Conservation (phyloP, 83 land plant genomes). For the Isoetes engelmannii region DNA sequence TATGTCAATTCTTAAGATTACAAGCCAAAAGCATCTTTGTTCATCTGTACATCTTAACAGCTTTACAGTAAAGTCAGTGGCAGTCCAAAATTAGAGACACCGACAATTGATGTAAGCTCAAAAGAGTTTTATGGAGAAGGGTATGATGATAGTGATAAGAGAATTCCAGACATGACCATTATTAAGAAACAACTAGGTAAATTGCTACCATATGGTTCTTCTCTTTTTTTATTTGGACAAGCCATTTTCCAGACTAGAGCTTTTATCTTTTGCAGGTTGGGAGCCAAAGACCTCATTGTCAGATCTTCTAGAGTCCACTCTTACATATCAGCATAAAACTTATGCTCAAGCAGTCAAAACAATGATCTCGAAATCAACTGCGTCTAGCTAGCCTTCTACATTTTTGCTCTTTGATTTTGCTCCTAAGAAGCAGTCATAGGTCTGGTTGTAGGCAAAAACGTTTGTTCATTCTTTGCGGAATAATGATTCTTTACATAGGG, state of each 20-base stretch:
- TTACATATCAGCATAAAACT: slow-evolving; percentile 88
- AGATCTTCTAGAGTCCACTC: slow-evolving; percentile 81
- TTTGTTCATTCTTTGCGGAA: too few relatives aligned
- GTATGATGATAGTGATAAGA: slow-evolving; percentile 94
- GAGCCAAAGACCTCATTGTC: slow-evolving; percentile 84
- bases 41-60: slow-evolving; percentile 24
- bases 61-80: slow-evolving; percentile 76
- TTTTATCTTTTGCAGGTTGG: slow-evolving; percentile 53
- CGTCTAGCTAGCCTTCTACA: background rate
- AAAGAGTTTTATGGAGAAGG: slow-evolving; percentile 95
- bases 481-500: too few relatives aligned
- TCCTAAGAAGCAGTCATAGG: too few relatives aligned
- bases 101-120: slow-evolving; percentile 80
- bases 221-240: background rate
- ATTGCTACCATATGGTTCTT: background rate
- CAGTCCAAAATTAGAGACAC: slow-evolving; percentile 39
- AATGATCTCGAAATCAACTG: slow-evolving; percentile 49
- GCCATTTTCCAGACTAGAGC: background rate
- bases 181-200: slow-evolving; percentile 88
- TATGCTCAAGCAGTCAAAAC: slow-evolving; percentile 75
- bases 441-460: too few relatives aligned
- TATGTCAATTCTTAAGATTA: background rate
- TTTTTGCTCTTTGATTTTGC: too few relatives aligned
- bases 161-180: slow-evolving; percentile 97
- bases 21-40: background rate